Base-by-base conservation (phyloP, 257 asterid genomes). In the Scutellaria galericulata region DNA sequence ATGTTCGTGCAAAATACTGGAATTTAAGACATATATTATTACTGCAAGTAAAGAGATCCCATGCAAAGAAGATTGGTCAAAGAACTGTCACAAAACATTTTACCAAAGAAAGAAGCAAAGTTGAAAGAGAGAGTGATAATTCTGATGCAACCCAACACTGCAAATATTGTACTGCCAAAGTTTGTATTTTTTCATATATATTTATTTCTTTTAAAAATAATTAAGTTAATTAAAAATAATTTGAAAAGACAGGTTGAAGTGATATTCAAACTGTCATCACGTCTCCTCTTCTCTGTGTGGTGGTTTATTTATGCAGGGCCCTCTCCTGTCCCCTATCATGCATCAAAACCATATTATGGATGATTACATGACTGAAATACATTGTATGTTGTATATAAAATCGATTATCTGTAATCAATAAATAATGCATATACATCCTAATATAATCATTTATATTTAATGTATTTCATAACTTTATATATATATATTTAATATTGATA, bases 251-350 rank as follows among this genome's bases (percentile, higher is more conserved):
- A 73, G 71, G 85, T 66, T 78, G 86, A 83, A 79, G 88, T 83
- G 87, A 86, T 81, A 9, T 81, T 79, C 86, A 77, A 76, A 79
- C 76, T 81, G 88, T 86, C 84, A 71, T 66, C 81, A 79, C 81
- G 82, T 78, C 85, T 77, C 77, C 69, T 24, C 75, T 40, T 57
- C 46, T 66, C 62, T 63, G 72, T 66, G 79, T 74, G 78, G 76
- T 53, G 66, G 71, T 54, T 39, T 72, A 9, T 75, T 68, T 56
- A 27, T 48, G 52, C 69, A 22, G 46, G 76, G 48, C 57, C 66
- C 69, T 10, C 62, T 45, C 74, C 62, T 80, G 80, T 74, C 76
- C 52, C 74, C 74, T 81, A 15, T 46, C 76, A 24, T 24, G 27
- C 27, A 70, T 41, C 15, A 27, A 57, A 42, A 42, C 39, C 1